Conservation (phyloP, 352 stramenopile species). For the Phytopythium delawarense region DNA sequence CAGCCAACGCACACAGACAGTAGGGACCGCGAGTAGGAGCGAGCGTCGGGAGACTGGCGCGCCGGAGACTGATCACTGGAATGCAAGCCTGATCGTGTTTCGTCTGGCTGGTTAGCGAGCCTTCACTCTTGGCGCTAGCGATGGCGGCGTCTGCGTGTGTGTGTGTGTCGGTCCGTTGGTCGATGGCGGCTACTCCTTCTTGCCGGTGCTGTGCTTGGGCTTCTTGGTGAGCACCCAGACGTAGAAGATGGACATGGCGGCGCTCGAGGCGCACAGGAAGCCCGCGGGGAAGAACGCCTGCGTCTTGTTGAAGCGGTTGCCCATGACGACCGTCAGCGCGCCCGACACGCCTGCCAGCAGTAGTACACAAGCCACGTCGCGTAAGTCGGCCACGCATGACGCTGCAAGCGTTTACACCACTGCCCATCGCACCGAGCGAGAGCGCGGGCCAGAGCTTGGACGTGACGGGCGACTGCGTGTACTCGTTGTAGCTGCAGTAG, state of each 20-base stretch:
- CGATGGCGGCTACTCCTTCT: slow-evolving; percentile 45
- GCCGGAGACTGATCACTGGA: not conserved
- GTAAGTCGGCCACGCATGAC: not conserved
- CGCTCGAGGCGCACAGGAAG: slow-evolving; percentile 54
- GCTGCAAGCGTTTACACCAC: not conserved
- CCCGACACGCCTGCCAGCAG: slow-evolving; percentile 40
- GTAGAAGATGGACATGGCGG: slow-evolving; percentile 80
- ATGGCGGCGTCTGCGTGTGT: not conserved
- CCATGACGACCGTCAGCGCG: slow-evolving; percentile 71
- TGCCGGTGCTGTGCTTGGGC: slow-evolving; percentile 48
- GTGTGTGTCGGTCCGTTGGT: not conserved
- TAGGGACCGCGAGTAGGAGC: not conserved
- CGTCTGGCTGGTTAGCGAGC: not conserved
- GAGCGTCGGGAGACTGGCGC: not conserved
- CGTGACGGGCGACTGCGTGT: slow-evolving; percentile 69
- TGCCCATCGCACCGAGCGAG: slow-evolving; percentile 27
- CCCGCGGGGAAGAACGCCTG: slow-evolving; percentile 69
- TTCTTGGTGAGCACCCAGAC: slow-evolving; percentile 71
- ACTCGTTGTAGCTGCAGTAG: slow-evolving; percentile 85
- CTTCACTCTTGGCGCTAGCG: not conserved
- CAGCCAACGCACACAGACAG: not conserved
- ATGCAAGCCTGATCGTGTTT: not conserved
- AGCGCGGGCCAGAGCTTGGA: slow-evolving; percentile 79
- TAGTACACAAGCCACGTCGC: not conserved
- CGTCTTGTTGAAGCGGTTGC: slow-evolving; percentile 71